Base-by-base conservation (phyloP, 164 flowering plant species). In the Echeveria elegans region DNA sequence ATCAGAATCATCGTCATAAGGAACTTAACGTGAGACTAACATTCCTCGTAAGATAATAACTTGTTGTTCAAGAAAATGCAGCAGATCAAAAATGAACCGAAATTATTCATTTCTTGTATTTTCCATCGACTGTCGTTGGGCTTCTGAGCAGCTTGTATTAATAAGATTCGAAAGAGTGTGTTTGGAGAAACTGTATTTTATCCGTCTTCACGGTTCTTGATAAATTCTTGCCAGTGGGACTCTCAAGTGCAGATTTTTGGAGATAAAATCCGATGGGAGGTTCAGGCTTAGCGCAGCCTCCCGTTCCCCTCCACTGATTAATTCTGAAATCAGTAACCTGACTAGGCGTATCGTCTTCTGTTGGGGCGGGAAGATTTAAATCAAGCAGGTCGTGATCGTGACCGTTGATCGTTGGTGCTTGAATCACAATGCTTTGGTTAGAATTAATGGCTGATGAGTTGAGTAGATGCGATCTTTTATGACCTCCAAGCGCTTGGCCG, bases 401-500 rank as follows among this genome's bases (percentile, higher is more conserved):
- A 21, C 68, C 70, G 68, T 79, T 77, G n/a, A 72, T 65, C 26
- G 60, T 34, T 2, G 76, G 72, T 45, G 77, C 72, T 50, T 77
- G 70, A 64, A 66, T 66, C 28, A 67, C 66, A 26, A 68, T 61
- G 62, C 38, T 52, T 21, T 62, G 67, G 16, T 47, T 66, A 38
- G 38, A 65, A 41, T 41, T 65, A 28, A 66, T 74, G 29, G 71
- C 53, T 28, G 75, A 80, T 12, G 73, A 70, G 30, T 63, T 73
- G 18, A 79, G 28, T 47, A 81, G 72, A 63, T 86, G 90, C 15
- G 90, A 84, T 70, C 90, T 82, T 58, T 86, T 86, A 74, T 86
- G 90, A 7, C 90, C 88, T 8, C 90, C 90, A 38, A 86, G 67
- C 11, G 88, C 90, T 70, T 86, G 90, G 2, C 90, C 90, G 53